Conservation (phyloP, 2,329 filamentous ascomycete species). For the Nothopassalora personata region DNA sequence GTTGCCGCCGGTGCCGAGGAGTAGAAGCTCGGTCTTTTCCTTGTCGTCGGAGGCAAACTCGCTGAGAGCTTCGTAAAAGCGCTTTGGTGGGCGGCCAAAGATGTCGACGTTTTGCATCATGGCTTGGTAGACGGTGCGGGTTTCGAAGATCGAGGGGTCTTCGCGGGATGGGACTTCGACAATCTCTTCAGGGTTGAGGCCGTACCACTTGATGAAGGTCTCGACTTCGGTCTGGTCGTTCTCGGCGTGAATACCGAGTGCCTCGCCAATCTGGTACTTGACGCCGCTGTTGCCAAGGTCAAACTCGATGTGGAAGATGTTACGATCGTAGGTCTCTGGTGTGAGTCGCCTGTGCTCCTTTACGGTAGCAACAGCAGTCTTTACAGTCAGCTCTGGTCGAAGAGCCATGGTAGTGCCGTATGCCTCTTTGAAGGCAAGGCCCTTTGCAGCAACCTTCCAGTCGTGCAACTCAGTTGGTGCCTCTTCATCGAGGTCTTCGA, state of each 20-base stretch:
- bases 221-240: slow-evolving; percentile 76
- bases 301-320: slow-evolving; percentile 99
- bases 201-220: slow-evolving; percentile 86
- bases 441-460: slow-evolving; percentile 83
- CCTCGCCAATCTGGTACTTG: slow-evolving; percentile 95
- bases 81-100: slow-evolving; percentile 92
- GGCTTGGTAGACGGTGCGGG: slow-evolving; percentile 87
- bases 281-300: slow-evolving; percentile 87
- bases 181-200: slow-evolving; percentile 72
- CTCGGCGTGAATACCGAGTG: slow-evolving; percentile 90
- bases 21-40: slow-evolving; percentile 74
- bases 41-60: slow-evolving; percentile 77
- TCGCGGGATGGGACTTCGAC: slow-evolving; percentile 91
- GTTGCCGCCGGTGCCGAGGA: slow-evolving; percentile 57
- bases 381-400: slow-evolving; percentile 77
- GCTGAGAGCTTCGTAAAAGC: slow-evolving; percentile 89
- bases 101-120: slow-evolving; percentile 92
- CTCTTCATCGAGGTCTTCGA: slow-evolving; percentile 70
- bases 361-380: slow-evolving; percentile 82
- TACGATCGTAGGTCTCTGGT: slow-evolving; percentile 82
- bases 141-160: slow-evolving; percentile 67
- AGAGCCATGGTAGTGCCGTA: slow-evolving; percentile 69
- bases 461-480: slow-evolving; percentile 60
- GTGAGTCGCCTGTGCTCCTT: slow-evolving; percentile 95
- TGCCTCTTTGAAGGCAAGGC: slow-evolving; percentile 88